phyloP scores from a whole-genome alignment of 805 yeast genomes.

The Cephaloascus fragrans region DNA sequence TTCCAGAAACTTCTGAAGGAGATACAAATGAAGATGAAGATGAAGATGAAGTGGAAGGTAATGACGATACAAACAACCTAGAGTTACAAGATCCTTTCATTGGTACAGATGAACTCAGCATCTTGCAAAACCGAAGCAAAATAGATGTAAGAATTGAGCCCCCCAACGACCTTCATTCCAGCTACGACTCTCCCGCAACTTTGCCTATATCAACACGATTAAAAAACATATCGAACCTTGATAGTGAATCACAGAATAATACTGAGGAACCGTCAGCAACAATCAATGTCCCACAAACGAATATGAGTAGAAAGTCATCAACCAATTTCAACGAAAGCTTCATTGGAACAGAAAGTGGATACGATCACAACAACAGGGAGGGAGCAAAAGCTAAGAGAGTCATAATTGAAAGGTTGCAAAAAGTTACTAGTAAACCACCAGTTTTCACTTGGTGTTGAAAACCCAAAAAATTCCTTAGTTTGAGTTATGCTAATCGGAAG shows the following conservation, averaged over 20 bases:
- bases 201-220: too few species aligned
- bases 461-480: too few species aligned
- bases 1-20: constrained; percentile 2
- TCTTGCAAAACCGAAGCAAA: too few species aligned
- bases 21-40: constrained; percentile 1
- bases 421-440: constrained; percentile 46
- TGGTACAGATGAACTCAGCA: too few species aligned
- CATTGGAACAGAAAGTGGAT: constrained; percentile 4
- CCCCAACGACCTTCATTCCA: too few species aligned
- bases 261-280: constrained; percentile 3
- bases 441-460: constrained; percentile 57
- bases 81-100: neutral
- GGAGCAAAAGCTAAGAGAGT: constrained; percentile 30
- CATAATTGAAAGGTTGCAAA: constrained; percentile 50
- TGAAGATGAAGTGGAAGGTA: constrained; percentile 3
- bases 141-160: too few species aligned
- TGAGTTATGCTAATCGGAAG: too few species aligned
- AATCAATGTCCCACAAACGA: constrained; percentile 4
- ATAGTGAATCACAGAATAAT: neutral
- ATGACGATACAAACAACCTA: neutral
- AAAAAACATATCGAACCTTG: neutral
- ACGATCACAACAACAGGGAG: constrained; percentile 11
- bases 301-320: constrained; percentile 2
- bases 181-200: too few species aligned
- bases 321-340: constrained; percentile 1